A percentile compares a stretch with the other conserved stretches of the same genome.
These are phyloP conservation scores for Candida yuanshanica DNA, from an alignment of 805 yeast species.

Conservation along the genomic window DNA sequence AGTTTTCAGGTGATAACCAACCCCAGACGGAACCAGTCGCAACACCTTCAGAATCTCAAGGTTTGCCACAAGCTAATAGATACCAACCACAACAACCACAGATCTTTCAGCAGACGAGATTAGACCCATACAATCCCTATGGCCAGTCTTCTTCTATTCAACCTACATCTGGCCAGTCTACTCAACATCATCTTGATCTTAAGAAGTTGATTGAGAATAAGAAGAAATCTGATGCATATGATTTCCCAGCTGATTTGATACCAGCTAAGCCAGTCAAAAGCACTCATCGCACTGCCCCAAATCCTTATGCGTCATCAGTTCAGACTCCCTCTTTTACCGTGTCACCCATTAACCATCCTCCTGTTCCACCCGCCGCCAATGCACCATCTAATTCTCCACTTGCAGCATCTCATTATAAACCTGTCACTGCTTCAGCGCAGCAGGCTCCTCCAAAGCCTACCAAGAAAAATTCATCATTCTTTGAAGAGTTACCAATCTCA, in stretches of 20 bases:
- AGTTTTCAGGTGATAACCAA: constrained; percentile 23
- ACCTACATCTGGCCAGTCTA: neutral
- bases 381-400: constrained; percentile 15
- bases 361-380: neutral
- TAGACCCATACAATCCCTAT: constrained; percentile 1
- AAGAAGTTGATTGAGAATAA: constrained; percentile 39
- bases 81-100: constrained; percentile 8
- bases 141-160: neutral
- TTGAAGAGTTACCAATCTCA: constrained; percentile 50
- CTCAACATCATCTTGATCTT: constrained; percentile 17
- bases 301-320: constrained; percentile 4
- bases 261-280: constrained; percentile 25
- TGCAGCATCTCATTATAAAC: neutral
- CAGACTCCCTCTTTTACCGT: neutral
- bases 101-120: neutral
- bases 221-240: constrained; percentile 71
- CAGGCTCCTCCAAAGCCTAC: constrained; percentile 9
- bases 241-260: constrained; percentile 57
- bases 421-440: neutral
- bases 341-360: neutral
- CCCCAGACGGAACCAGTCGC: constrained; percentile 29
- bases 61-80: neutral
- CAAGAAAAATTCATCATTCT: constrained; percentile 39
- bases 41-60: constrained; percentile 1
- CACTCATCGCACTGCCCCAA: neutral